These are phyloP conservation scores for Termitomyces bulborhizus DNA, from an alignment of 768 basidiomycete genomes.

Conservation along the genomic window DNA sequence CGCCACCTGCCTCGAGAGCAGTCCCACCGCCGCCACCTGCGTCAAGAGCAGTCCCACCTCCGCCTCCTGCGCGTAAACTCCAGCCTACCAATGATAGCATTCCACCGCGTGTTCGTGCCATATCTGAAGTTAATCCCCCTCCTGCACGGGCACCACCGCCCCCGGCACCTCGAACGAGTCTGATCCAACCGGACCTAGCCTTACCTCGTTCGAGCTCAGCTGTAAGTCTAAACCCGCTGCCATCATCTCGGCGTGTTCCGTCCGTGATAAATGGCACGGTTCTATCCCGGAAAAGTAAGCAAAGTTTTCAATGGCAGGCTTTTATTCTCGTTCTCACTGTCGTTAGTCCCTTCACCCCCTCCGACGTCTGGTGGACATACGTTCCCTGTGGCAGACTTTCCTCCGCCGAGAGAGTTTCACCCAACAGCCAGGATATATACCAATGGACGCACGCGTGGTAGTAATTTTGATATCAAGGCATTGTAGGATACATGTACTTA, in stretches of 20 bases:
- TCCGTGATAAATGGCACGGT: slow-evolving; percentile 20
- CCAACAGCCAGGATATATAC: slow-evolving; percentile 46
- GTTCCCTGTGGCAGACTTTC: slow-evolving; percentile 76
- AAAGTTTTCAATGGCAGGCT: background rate
- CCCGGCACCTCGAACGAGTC: slow-evolving; percentile 21
- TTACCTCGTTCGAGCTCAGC: background rate
- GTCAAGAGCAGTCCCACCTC: slow-evolving; percentile 19
- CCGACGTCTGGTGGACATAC: slow-evolving; percentile 62
- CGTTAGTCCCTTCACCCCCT: slow-evolving; percentile 42
- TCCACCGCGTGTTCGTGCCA: slow-evolving; percentile 33
- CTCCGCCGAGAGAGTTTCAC: slow-evolving; percentile 64
- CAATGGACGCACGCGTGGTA: slow-evolving; percentile 64
- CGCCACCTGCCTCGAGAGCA: slow-evolving; percentile 15
- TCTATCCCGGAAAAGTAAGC: slow-evolving; percentile 46
- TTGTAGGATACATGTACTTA: too few relatives aligned
- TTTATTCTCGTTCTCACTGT: background rate
- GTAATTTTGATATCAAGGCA: slow-evolving; percentile 53
- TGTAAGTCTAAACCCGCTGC: background rate
- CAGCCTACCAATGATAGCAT: slow-evolving; percentile 18
- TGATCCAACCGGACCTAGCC: slow-evolving; percentile 16
- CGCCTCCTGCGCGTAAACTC: slow-evolving; percentile 34
- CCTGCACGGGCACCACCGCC: slow-evolving; percentile 22
- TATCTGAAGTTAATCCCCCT: slow-evolving; percentile 35
- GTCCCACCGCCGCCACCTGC: background rate
- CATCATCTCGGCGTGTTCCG: slow-evolving; percentile 10